Percentiles rank a stretch among this genome's conserved stretches.
Evolutionary conservation across 306 rosid genomes (phyloP).

Genomic region (Betula pendula): DNA sequence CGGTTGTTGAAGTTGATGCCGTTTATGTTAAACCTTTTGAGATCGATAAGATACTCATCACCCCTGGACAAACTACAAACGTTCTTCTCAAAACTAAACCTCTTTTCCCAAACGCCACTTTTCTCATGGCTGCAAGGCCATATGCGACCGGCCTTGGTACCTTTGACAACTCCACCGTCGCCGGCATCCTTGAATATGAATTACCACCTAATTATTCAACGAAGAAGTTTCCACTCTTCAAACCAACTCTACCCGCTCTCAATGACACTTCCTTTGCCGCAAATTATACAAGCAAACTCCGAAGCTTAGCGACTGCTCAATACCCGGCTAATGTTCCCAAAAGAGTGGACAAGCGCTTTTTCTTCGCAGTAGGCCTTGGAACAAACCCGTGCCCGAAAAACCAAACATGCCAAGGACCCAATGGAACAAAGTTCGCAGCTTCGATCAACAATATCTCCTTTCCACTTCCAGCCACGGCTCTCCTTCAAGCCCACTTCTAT

Average conservation of each 20-base stretch:
- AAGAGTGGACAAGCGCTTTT: conserved; percentile 7
- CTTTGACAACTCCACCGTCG: conserved; percentile 11
- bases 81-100: conserved; percentile 28
- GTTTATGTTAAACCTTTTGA: conserved; percentile 15
- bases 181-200: conserved; percentile 16
- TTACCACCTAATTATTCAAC: not conserved
- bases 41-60: conserved; percentile 13
- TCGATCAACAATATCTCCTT: conserved; percentile 24
- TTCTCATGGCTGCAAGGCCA: conserved; percentile 24
- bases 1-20: conserved; percentile 8
- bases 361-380: conserved; percentile 24
- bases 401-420: conserved; percentile 24
- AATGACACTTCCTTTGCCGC: conserved; percentile 19
- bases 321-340: conserved; percentile 16
- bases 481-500: conserved; percentile 25
- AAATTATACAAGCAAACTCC: conserved; percentile 11
- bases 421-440: conserved; percentile 11
- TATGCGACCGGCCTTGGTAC: conserved; percentile 11
- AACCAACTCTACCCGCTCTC: conserved; percentile 11
- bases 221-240: conserved; percentile 11
- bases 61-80: conserved; percentile 22
- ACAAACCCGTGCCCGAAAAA: conserved; percentile 14
- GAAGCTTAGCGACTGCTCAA: conserved; percentile 19
- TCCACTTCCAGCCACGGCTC: not conserved
- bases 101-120: conserved; percentile 20